These are phyloP conservation scores for Hymenoscyphus repandus DNA, from an alignment of 2,329 filamentous ascomycete genomes.

Conservation along the genomic window DNA sequence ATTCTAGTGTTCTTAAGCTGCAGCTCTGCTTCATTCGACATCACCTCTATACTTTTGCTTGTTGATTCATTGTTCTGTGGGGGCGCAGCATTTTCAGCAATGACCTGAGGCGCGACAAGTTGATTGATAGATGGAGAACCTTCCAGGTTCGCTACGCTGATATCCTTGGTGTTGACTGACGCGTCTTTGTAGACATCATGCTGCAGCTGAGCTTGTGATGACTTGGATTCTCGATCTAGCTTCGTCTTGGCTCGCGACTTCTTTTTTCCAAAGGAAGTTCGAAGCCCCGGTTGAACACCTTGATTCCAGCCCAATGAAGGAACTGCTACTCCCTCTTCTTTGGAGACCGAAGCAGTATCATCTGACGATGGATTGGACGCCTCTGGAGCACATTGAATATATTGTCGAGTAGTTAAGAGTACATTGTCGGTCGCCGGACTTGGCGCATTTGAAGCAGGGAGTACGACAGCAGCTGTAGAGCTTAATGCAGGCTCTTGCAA, in stretches of 20 bases:
- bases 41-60: not conserved
- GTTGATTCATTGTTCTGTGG: too few relatives aligned
- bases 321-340: not conserved
- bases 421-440: too few relatives aligned
- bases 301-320: conserved; percentile 38
- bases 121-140: too few relatives aligned
- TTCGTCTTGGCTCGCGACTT: not conserved
- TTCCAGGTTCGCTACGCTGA: too few relatives aligned
- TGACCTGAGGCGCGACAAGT: too few relatives aligned
- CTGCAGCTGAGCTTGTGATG: not conserved
- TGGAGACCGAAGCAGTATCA: not conserved
- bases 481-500: not conserved
- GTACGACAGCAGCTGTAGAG: too few relatives aligned
- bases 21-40: not conserved
- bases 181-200: too few relatives aligned
- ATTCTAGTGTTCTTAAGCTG: not conserved
- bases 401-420: too few relatives aligned
- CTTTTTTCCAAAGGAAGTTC: conserved; percentile 36
- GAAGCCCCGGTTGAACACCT: conserved; percentile 35
- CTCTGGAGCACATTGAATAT: too few relatives aligned
- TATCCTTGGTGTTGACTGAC: too few relatives aligned
- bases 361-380: not conserved
- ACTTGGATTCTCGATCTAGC: not conserved
- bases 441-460: too few relatives aligned
- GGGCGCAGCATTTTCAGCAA: too few relatives aligned